Evolutionary conservation across 306 rosid genomes (phyloP), one percentile per base, ranked within the genome.

Genomic region (Gastrolobium villosum): DNA sequence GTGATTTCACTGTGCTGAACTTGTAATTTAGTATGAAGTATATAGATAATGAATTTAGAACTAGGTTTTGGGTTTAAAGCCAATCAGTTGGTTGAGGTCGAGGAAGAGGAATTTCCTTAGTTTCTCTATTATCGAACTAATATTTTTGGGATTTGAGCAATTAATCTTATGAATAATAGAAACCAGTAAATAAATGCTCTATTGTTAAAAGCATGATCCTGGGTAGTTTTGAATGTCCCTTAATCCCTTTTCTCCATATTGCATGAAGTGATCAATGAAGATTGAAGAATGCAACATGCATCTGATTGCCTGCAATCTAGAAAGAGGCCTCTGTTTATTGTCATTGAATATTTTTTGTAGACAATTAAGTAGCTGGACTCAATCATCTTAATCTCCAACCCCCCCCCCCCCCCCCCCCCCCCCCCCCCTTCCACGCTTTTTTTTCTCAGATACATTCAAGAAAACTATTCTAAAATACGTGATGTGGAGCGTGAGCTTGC

Each of bases 401-500:
- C n/a, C n/a, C n/a, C n/a, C n/a, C n/a, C n/a, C n/a, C n/a, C n/a
- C n/a, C n/a, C n/a, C n/a, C n/a, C n/a, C n/a, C n/a, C n/a, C n/a
- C 26, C 26, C 26, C 26, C 26, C 26, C 1, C 26, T 1, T 1
- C 26, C 26, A 20, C 26, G 48, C 15, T 65, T 32, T 10, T 50
- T 65, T 46, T 72, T 40, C 72, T 50, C 85, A 95, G 97, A 85
- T 95, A 91, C 76, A 92, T 95, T 41, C 86, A 92, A 77, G 99
- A 95, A 78, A 95, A 95, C 74, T 95, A 92, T 74, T 83, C 98
- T 39, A 95, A 92, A 86, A 95, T 92, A 40, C 99, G 97, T 3
- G 89, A 91, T 86, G 99, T 95, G 11, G 98, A 95, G 77, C 91
- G 98, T 44, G 96, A 92, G 76, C 89, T 95, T 76, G 85, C 87